Evolutionary conservation across 1,284 basidiomycete species (phyloP).

Genomic region (Puccinia polysora): DNA sequence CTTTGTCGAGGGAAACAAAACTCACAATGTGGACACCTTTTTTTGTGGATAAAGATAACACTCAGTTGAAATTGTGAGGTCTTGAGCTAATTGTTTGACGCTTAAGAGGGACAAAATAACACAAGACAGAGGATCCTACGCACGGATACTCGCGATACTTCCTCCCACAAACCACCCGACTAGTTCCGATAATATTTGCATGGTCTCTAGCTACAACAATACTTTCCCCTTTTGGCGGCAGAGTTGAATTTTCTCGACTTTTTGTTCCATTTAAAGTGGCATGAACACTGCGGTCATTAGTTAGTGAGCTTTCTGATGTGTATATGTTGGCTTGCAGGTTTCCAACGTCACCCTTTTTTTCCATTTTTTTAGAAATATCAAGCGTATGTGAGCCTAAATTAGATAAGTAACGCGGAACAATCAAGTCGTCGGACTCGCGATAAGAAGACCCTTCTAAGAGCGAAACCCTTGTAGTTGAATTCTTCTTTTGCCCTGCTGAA

Average conservation of each 20-base stretch:
- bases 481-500: not conserved
- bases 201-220: conserved; percentile 31
- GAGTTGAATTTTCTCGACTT: not conserved
- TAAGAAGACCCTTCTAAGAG: not conserved
- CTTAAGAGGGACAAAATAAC: not conserved
- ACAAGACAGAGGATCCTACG: not conserved
- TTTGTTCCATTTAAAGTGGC: not conserved
- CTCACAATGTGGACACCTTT: conserved; percentile 26
- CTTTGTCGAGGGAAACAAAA: too few species aligned
- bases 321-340: not conserved
- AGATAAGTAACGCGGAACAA: not conserved
- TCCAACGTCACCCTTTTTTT: not conserved
- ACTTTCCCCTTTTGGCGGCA: not conserved
- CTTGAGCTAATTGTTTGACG: too few species aligned
- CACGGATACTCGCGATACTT: conserved; percentile 39
- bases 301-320: not conserved
- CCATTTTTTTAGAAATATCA: not conserved
- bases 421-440: not conserved
- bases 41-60: not conserved
- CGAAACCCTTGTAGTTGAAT: not conserved
- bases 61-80: too few species aligned
- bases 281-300: not conserved
- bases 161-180: conserved; percentile 33
- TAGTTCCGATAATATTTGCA: conserved; percentile 20
- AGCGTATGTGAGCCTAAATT: not conserved